Evolutionary conservation across 73 alveolate species (phyloP), one percentile per base, ranked within the genome.

Genomic region (Paramecium biaurelia): DNA sequence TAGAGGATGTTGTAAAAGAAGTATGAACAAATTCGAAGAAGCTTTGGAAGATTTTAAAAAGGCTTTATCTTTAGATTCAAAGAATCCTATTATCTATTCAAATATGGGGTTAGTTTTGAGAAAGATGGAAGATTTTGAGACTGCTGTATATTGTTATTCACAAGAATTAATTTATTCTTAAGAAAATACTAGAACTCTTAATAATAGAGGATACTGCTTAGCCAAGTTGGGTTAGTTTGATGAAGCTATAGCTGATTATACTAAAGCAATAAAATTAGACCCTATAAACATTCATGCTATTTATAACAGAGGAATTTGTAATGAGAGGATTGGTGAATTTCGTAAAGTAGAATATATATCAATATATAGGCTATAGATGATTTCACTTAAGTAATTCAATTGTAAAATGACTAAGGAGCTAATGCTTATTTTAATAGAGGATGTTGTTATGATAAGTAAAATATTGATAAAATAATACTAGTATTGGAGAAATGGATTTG

Each of bases 381-480:
- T 85, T 98, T 98, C 70, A 86, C 99, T n/a, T 92, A 86, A 58
- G 98, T 97, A 26, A 96, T 98, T 35, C 96, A 97, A 88, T 92
- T 97, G 38, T 74, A 74, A 24, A 99, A 98, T 56, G 98, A 99
- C 7, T 94, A 93, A 89, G 98, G 97, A 92, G 99, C 99, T 1
- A 98, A 98, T 95, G 99, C 99, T 5, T 98, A 96, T 92, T 97
- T 98, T 93, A 98, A 98, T 93, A 92, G 99, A 74, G 99, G 99
- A 9, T 98, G 99, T 85, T 98, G 99, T 63, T 98, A 96, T 93
- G 99, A 98, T 93, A 97, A 72, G 94, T 89, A 89, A 38, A 38
- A n/a, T 92, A 70, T 47, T 93, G 89, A 30, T 89, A 76, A 4
- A 8, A 11, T 18, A 9, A 3, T 0, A 6, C 12, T 63, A 85